A percentile compares a stretch with the other conserved stretches of the same genome.
Evolutionary conservation across 768 basidiomycete genomes (phyloP).

Genomic region (Chalciporus sphaerocephalus): DNA sequence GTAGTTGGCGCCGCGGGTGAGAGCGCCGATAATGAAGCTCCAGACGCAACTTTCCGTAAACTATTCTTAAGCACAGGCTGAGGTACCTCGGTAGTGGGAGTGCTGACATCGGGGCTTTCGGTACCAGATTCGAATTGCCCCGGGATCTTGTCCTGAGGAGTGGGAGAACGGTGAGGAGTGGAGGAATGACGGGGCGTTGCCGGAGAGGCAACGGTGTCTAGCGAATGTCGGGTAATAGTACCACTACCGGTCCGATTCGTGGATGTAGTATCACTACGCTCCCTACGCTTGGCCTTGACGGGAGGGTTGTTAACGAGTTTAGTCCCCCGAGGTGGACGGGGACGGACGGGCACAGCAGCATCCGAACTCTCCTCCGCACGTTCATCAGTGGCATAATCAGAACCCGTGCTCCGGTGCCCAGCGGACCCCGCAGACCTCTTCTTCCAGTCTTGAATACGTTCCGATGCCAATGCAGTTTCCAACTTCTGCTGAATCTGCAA

Average conservation of each 20-base stretch:
- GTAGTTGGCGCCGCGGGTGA: constrained; percentile 22
- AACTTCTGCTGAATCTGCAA: constrained; percentile 89
- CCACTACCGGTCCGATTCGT: constrained; percentile 49
- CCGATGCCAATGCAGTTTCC: constrained; percentile 66
- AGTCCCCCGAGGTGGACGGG: constrained; percentile 37
- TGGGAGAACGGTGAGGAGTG: constrained; percentile 23
- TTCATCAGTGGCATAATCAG: constrained; percentile 37
- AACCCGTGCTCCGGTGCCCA: constrained; percentile 20
- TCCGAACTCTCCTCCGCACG: constrained; percentile 60
- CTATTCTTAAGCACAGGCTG: constrained; percentile 9
- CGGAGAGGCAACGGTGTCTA: constrained; percentile 21
- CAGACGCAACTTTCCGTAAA: constrained; percentile 34
- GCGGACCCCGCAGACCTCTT: constrained; percentile 27
- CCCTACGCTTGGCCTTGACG: constrained; percentile 39
- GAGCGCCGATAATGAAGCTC: constrained; percentile 26
- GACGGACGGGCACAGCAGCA: constrained; percentile 35
- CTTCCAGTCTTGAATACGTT: constrained; percentile 38
- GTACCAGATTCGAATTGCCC: constrained; percentile 40
- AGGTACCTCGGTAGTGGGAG: constrained; percentile 31
- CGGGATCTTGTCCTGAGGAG: constrained; percentile 33
- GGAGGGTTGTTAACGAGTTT: constrained; percentile 32
- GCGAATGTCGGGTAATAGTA: constrained; percentile 23
- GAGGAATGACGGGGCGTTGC: constrained; percentile 28
- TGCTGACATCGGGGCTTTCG: constrained; percentile 18
- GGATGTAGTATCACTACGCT: constrained; percentile 60